Evolutionary conservation across 257 asterid species (phyloP).

Genomic region (Salvia splendens): DNA sequence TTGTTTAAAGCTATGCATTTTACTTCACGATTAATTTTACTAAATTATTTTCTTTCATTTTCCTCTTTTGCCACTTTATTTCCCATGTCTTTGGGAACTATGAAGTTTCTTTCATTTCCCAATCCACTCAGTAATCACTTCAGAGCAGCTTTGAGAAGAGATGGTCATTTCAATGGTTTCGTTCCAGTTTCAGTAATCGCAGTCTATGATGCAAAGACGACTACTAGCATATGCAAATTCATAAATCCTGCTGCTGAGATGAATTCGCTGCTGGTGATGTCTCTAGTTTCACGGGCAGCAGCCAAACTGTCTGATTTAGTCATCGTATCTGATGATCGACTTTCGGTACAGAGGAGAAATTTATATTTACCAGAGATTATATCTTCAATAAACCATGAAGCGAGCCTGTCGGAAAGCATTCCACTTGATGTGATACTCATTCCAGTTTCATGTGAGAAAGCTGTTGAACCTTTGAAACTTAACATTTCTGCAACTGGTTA

Average conservation of each 20-base stretch:
- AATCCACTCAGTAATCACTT: conserved; percentile 91
- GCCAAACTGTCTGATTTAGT: conserved; percentile 49
- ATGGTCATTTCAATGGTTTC: conserved; percentile 57
- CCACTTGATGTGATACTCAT: conserved; percentile 56
- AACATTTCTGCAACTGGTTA: conserved; percentile 49
- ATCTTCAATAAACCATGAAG: conserved; percentile 48
- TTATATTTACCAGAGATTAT: conserved; percentile 50
- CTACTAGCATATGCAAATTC: conserved; percentile 67
- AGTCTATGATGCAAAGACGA: conserved; percentile 61
- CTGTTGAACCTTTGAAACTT: conserved; percentile 54
- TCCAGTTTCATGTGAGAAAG: conserved; percentile 58
- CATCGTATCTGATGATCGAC: conserved; percentile 48
- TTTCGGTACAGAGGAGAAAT: conserved; percentile 59
- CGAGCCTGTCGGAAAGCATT: conserved; percentile 41
- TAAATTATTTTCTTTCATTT: conserved; percentile 18
- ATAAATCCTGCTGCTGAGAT: conserved; percentile 61
- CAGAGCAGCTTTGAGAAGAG: conserved; percentile 72
- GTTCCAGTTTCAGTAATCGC: conserved; percentile 80
- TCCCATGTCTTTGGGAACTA: conserved; percentile 31
- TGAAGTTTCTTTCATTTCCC: conserved; percentile 71
- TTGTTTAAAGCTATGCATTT: conserved; percentile 15
- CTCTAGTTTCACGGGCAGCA: conserved; percentile 61
- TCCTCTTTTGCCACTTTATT: conserved; percentile 18
- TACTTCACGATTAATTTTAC: conserved; percentile 9
- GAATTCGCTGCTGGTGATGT: conserved; percentile 53